phyloP scores from a whole-genome alignment of 1,284 basidiomycete genomes.

The Rhodotorula sp. region DNA sequence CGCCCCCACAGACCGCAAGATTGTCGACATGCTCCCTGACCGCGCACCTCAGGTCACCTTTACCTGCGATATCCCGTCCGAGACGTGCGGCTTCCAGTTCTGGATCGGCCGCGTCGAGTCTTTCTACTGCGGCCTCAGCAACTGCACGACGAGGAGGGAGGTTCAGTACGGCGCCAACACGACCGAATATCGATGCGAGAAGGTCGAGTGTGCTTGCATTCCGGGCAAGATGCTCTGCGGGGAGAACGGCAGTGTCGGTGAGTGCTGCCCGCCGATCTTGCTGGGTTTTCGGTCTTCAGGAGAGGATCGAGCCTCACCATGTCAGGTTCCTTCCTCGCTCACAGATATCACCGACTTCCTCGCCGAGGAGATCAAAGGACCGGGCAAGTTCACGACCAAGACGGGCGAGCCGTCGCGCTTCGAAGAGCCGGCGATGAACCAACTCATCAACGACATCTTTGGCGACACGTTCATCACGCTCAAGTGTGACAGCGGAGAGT shows the following conservation, averaged over 20 bases:
- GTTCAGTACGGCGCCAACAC: conserved; percentile 67
- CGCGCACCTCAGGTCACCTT: conserved; percentile 94
- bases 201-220: conserved; percentile 85
- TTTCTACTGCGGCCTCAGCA: conserved; percentile 85
- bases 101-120: conserved; percentile 93
- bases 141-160: conserved; percentile 58
- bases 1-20: conserved; percentile 69
- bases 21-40: conserved; percentile 81
- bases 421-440: conserved; percentile 94
- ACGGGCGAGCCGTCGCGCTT: conserved; percentile 71
- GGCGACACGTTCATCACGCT: conserved; percentile 88
- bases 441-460: conserved; percentile 88
- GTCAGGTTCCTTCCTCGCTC: not conserved
- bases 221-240: conserved; percentile 92
- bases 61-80: conserved; percentile 62
- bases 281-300: not conserved
- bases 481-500: conserved; percentile 85
- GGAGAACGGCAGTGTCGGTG: conserved; percentile 89
- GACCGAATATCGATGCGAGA: conserved; percentile 74
- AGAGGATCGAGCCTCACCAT: not conserved
- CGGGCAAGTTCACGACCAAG: conserved; percentile 81
- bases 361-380: conserved; percentile 83
- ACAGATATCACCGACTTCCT: conserved; percentile 93
- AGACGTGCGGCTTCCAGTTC: conserved; percentile 90
- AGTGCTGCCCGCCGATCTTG: conserved; percentile 47